These are phyloP conservation scores for Amanita jacksonii DNA, from an alignment of 768 basidiomycete genomes.

Conservation along the genomic window DNA sequence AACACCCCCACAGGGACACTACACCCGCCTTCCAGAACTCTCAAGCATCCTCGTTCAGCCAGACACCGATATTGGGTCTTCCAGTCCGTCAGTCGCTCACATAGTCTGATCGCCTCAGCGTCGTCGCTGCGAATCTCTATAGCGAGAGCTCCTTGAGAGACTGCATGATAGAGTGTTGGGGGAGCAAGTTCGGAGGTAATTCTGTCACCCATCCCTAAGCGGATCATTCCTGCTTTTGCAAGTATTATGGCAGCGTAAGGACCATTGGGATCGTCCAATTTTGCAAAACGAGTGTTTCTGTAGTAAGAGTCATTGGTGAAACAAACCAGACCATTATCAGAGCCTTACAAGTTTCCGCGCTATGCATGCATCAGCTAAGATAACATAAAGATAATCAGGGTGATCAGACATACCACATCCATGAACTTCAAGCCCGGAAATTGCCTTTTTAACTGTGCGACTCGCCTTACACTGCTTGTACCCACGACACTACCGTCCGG, in stretches of 20 bases:
- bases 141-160: slow-evolving; percentile 89
- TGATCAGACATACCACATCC: slow-evolving; percentile 68
- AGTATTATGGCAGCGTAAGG: slow-evolving; percentile 86
- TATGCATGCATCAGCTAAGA: slow-evolving; percentile 17
- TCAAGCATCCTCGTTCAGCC: slow-evolving; percentile 82
- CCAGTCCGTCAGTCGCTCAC: slow-evolving; percentile 63
- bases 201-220: slow-evolving; percentile 65
- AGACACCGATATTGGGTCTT: slow-evolving; percentile 66
- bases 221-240: slow-evolving; percentile 85
- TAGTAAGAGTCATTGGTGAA: slow-evolving; percentile 7
- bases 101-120: slow-evolving; percentile 46
- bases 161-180: slow-evolving; percentile 77
- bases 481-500: slow-evolving; percentile 90
- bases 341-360: slow-evolving; percentile 81
- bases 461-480: slow-evolving; percentile 86
- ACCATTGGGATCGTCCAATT: slow-evolving; percentile 77
- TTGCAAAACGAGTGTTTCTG: slow-evolving; percentile 84
- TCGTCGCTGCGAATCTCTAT: slow-evolving; percentile 77
- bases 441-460: slow-evolving; percentile 78
- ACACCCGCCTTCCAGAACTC: slow-evolving; percentile 93
- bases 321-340: not conserved
- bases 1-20: slow-evolving; percentile 90
- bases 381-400: not conserved
- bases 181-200: slow-evolving; percentile 66
- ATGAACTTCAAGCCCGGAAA: slow-evolving; percentile 72